Conservation (phyloP, 345 rosid genomes). For the Psidium guajava region DNA sequence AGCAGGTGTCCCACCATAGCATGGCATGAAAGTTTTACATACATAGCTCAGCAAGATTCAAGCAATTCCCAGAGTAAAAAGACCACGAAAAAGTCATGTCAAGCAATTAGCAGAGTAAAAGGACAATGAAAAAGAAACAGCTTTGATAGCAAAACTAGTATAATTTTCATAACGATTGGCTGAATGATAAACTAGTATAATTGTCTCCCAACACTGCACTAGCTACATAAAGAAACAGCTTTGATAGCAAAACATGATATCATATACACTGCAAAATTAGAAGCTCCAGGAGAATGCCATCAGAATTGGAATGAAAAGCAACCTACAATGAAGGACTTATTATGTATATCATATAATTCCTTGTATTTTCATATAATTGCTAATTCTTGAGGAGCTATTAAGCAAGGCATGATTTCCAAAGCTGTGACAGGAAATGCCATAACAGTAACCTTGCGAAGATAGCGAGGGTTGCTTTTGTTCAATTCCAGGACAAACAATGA, state of each 20-base stretch:
- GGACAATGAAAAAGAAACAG: no score
- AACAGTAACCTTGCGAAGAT: neutral
- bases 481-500: neutral
- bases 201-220: no score
- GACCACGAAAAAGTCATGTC: no score
- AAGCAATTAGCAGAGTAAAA: no score
- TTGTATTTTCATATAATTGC: neutral
- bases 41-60: no score
- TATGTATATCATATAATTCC: neutral
- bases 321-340: neutral
- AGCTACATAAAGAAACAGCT: neutral
- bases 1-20: no score
- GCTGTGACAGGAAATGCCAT: neutral
- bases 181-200: neutral
- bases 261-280: neutral
- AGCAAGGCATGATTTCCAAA: neutral
- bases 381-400: neutral
- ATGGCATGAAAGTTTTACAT: no score
- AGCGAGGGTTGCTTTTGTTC: neutral
- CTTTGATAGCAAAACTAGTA: no score
- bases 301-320: neutral
- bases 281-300: neutral
- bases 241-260: neutral
- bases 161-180: neutral
- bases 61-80: no score